Evolutionary conservation across 1,284 basidiomycete species (phyloP), one percentile per base, ranked within the genome.

Genomic region (Apiotrichum brassicae): DNA sequence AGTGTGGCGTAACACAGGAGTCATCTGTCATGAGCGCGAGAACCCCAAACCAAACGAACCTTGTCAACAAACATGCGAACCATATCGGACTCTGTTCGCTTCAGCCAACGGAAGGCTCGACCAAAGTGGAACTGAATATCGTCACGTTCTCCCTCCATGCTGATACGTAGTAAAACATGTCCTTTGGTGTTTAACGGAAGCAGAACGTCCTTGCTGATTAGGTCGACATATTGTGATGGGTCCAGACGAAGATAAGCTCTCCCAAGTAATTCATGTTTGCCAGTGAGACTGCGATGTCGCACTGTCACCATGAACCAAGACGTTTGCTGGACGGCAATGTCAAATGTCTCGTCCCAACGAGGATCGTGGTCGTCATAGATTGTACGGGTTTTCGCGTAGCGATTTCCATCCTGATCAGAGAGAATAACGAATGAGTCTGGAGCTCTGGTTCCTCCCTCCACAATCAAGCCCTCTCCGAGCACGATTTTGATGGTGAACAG

Each of bases 81-180:
- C 95, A 99, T 97, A 63, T 98, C 94, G 20, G 82, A 84, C 68
- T 98, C 93, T 0, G 91, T 87, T 22, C 94, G 79, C 74, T 98
- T 97, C 61, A 99, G 72, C 41, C 86, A 92, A 33, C 94, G 80
- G 79, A 98, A 98, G 1, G 87, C 95, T 34, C 91, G 80, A 12
- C 95, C 95, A 66, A 98, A 99, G 76, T 91, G 92, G 77, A 97
- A 99, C 59, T 90, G 87, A 19, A 94, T 89, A 67, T 98, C 95
- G 65, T 97, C 93, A 71, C 94, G 89, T 77, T 97, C 94, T 40
- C 92, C 92, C 66, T 98, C 95, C 92, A 98, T 97, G 68, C 90
- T 94, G 46, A 98, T 81, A 7, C 95, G 81, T 22, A 97, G 76
- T 39, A 95, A 75, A 30, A 97, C 79, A 28, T 90, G 82, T 2